Evolutionary conservation across 345 rosid genomes (phyloP), one percentile per base, ranked within the genome.

Genomic region (Salix arbutifolia): DNA sequence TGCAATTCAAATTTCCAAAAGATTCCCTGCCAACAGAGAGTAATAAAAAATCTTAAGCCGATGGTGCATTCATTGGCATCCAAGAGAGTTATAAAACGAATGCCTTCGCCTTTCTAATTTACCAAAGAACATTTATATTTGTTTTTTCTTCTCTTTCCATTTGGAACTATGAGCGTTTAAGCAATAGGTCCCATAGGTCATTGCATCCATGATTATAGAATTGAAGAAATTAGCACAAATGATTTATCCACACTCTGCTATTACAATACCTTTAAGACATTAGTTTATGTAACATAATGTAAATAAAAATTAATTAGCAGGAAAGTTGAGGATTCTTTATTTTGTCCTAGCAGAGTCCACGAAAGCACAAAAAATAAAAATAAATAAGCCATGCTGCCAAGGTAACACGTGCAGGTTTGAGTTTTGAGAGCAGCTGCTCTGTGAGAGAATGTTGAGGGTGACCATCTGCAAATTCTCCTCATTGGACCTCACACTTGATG

Each of bases 1-100:
- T 76, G 92, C 83, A 90, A 85, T 83, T 96, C 99, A 76, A 96
- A 82, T 84, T 84, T 94, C 99, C 98, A 96, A 76, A 85, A 89
- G 68, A 91, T 78, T 72, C 99, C 98, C 99, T 96, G 88, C 70
- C 74, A 76, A 72, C 62, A 30, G 75, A 80, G 58, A 52, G 58
- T 7, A 19, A 17, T 13, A 17, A 52, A 19, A 19, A 18, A 19
- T 19, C 69, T 21, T 40, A 74, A 42, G 35, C n/a, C 8, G 56
- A 69, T 11, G 38, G 40, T 62, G 46, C 40, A 64, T 42, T 64
- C 19, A 12, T 64, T 23, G 56, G 56, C 23, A 37, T 46, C n/a
- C 35, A 46, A 65, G 46, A 65, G 18, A 65, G 26, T 65, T 62
- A 60, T 19, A 53, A 5, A 25, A 7, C 19, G n/a, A 62, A 73